phyloP scores from a whole-genome alignment of 495 filamentous ascomycete genomes.

The Cudoniella acicularis region DNA sequence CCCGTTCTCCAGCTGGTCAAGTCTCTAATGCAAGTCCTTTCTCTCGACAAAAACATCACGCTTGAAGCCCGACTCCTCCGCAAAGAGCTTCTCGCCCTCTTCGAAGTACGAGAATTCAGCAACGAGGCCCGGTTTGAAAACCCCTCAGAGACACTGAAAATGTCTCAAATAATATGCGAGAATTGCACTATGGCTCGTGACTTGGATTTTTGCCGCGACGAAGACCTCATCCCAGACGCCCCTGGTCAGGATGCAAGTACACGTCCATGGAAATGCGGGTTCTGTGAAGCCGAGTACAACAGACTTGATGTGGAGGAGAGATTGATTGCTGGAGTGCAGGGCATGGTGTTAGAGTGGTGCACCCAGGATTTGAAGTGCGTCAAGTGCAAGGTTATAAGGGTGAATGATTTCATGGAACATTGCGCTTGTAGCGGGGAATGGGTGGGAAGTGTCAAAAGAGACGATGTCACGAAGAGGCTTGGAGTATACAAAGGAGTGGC shows the following conservation, averaged over 20 bases:
- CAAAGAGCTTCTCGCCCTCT: conserved; percentile 82
- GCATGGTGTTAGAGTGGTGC: conserved; percentile 71
- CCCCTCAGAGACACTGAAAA: conserved; percentile 68
- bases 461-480: conserved; percentile 63
- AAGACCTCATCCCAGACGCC: conserved; percentile 65
- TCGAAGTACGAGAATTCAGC: conserved; percentile 92
- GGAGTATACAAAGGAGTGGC: conserved; percentile 70
- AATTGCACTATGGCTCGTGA: conserved; percentile 85
- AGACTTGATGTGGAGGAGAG: conserved; percentile 77
- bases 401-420: conserved; percentile 96
- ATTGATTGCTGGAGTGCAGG: conserved; percentile 73
- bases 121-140: conserved; percentile 83
- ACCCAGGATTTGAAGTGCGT: conserved; percentile 87
- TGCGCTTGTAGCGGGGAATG: conserved; percentile 88
- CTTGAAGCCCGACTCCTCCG: conserved; percentile 82
- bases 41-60: conserved; percentile 80
- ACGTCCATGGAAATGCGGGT: conserved; percentile 71
- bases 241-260: conserved; percentile 25
- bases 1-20: conserved; percentile 89
- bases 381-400: conserved; percentile 60
- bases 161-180: conserved; percentile 76
- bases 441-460: conserved; percentile 65
- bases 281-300: conserved; percentile 73
- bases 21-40: conserved; percentile 83
- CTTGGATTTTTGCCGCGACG: conserved; percentile 92